Evolutionary conservation across 176 grass and related monocot genomes (phyloP).

Genomic region (Paspalum vaginatum): DNA sequence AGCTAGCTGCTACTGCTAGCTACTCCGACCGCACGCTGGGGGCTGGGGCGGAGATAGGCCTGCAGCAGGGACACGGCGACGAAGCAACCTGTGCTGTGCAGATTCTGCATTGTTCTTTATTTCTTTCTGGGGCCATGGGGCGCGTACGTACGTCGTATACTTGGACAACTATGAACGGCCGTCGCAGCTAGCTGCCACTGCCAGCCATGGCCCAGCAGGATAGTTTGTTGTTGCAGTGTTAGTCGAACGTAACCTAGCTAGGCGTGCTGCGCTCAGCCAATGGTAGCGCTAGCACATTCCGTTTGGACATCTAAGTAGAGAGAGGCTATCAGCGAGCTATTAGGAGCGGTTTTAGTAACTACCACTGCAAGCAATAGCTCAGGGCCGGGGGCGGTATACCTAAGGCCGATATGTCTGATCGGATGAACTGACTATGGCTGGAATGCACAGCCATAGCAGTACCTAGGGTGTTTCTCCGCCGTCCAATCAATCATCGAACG

Average conservation of each 20-base stretch:
- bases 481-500: no score
- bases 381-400: no score
- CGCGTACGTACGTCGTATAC: not conserved
- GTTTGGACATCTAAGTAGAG: slow-evolving; percentile 24
- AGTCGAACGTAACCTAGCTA: not conserved
- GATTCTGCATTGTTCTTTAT: not conserved
- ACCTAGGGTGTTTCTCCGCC: no score
- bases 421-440: no score
- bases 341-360: slow-evolving; percentile 25
- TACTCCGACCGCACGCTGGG: no score
- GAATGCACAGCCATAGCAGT: no score
- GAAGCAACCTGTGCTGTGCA: not conserved
- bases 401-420: no score
- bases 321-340: not conserved
- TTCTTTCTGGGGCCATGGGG: slow-evolving; percentile 6
- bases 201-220: not conserved
- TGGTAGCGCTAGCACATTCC: not conserved
- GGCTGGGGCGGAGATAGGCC: not conserved
- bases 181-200: not conserved
- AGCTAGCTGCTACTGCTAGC: no score
- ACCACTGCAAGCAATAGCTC: no score
- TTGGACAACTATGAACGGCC: slow-evolving; percentile 23
- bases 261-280: not conserved
- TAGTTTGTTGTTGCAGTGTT: not conserved
- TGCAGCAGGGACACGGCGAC: not conserved